Evolutionary conservation across 352 stramenopile genomes (phyloP).

Genomic region (Pythium monospermum): DNA sequence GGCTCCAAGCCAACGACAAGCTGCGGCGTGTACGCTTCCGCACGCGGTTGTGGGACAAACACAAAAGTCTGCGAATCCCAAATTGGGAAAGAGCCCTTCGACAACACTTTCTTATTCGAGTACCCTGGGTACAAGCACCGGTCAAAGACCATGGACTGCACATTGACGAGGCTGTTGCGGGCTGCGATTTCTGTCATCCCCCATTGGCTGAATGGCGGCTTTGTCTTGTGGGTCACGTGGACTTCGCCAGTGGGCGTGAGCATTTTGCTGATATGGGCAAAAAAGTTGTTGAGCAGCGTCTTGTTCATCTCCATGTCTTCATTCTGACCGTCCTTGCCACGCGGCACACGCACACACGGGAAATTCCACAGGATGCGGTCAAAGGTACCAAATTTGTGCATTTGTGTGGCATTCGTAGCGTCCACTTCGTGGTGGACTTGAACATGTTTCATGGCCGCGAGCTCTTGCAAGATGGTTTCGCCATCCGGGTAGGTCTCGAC

Average conservation of each 20-base stretch:
- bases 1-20: constrained; percentile 23
- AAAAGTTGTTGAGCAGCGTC: constrained; percentile 87
- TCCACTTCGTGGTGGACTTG: constrained; percentile 88
- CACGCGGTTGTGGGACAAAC: constrained; percentile 56
- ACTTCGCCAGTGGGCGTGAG: constrained; percentile 80
- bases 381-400: constrained; percentile 71
- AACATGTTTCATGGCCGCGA: constrained; percentile 58
- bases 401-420: constrained; percentile 76
- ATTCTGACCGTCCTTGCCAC: constrained; percentile 95
- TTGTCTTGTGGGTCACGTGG: constrained; percentile 96
- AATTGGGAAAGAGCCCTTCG: constrained; percentile 94
- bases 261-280: constrained; percentile 47
- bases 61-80: constrained; percentile 95
- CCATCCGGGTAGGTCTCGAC: constrained; percentile 89
- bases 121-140: constrained; percentile 90
- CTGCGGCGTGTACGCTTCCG: constrained; percentile 10
- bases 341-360: constrained; percentile 87
- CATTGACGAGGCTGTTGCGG: constrained; percentile 37
- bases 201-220: constrained; percentile 87
- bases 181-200: constrained; percentile 67
- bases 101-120: constrained; percentile 94
- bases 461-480: constrained; percentile 65
- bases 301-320: constrained; percentile 95
- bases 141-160: constrained; percentile 91
- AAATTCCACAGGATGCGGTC: constrained; percentile 97